Base-by-base conservation (phyloP, 106 monocot genomes). In the Posidonia australis region DNA sequence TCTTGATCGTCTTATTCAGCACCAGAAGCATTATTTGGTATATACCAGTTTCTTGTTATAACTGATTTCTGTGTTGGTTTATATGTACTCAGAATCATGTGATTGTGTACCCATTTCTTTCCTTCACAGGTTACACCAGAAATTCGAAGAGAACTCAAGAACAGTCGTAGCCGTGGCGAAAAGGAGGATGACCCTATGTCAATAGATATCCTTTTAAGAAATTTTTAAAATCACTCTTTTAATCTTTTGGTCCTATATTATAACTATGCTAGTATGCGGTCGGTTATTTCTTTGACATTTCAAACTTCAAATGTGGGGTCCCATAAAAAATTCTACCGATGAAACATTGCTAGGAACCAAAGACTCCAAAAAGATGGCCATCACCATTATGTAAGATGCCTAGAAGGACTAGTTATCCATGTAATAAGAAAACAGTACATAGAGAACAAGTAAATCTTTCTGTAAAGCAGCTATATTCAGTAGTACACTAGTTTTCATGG, bases 41-140 rank as follows among this genome's bases (percentile, higher is more conserved):
- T 53, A n/a, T 30, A n/a, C 36, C 30, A 0, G 5, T 32, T 60
- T 0, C n/a, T 6, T 43, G 6, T 43, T 18, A 17, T 11, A 10
- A 21, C 19, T 43, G 62, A 19, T 20, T 42, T 62, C 36, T 4
- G 7, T 43, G 1, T 9, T 41, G 9, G 18, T 62, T 44, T 62
- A 23, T 41, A 19, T 60, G 27, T 13, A 36, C 17, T 11, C 21
- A 17, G 13, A 9, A 29, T 13, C 18, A 9, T 11, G 14, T 22
- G 18, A 44, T 22, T 36, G 36, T 36, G 36, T 36, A 4, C 7
- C 36, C 4, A 16, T 47, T 49, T 48, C 26, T 26, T 65, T 7
- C 16, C 44, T 48, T 48, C 6, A 2, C 72, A 98, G 96, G 90
- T 98, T 64, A 98, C 96, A n/a, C 96, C 96, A 25, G 96, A 98